Evolutionary conservation across 1,139 yeast species (phyloP), one percentile per base, ranked within the genome.

Genomic region (Lodderomyces elongisporus): DNA sequence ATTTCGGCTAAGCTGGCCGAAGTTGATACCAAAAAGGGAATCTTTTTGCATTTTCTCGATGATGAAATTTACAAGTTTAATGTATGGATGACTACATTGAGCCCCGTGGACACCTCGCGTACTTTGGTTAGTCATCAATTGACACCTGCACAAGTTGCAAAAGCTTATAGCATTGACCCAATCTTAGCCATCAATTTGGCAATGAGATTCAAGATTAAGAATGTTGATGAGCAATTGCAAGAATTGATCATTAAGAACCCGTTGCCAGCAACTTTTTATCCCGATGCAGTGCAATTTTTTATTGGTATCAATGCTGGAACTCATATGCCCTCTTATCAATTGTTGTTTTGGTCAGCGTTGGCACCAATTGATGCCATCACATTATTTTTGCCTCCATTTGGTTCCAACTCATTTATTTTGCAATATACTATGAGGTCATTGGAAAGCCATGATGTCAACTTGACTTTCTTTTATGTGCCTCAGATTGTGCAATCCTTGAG

Each of bases 401-500:
- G 82, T 17, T 64, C 66, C 25, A 77, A 85, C 48, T 78, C 94
- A 0, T 72, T 67, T 46, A 64, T 85, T 21, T 62, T 87, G 39
- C 99, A 93, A 56, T 91, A 80, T 52, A 82, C 95, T 20, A 84
- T 91, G 83, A 72, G 95, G 45, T 84, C 97, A 0, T 65, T 93
- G 44, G 96, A 89, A 56, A 71, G 79, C 21, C 95, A 87, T 51
- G 95, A 88, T 52, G 89, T 85, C 28, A 84, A 85, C 49, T 62
- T 85, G 41, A 85, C 96, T 0, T 93, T 93, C 63, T 93, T 93
- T 58, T 93, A 93, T 52, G 97, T 93, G 28, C 98, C 99, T 2
- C 98, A 93, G 56, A 87, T 93, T 56, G 98, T 93, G 13, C 99
- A 93, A 58, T 74, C 85, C 39, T 69, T 93, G 44, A 74, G 97